phyloP scores from a whole-genome alignment of 306 rosid genomes.

The Quercus engelmannii region DNA sequence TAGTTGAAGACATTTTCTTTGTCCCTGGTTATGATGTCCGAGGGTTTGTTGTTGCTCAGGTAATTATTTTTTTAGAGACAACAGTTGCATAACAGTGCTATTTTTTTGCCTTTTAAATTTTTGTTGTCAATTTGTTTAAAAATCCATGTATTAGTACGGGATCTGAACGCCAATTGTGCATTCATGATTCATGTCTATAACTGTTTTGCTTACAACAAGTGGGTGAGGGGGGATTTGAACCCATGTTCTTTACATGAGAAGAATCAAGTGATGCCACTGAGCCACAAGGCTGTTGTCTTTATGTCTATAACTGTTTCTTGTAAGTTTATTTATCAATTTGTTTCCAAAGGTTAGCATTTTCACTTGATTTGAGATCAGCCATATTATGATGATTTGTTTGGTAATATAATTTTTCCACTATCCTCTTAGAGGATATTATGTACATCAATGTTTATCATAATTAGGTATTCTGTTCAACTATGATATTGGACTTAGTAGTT shows the following conservation, averaged over 20 bases:
- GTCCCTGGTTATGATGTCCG: constrained; percentile 78
- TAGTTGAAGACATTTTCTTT: constrained; percentile 65
- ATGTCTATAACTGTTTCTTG: too few relatives aligned
- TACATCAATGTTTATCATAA: neutral
- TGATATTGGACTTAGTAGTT: neutral
- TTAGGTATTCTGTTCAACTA: neutral
- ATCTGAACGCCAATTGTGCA: neutral
- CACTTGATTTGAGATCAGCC: neutral
- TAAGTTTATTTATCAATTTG: too few relatives aligned
- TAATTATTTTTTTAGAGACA: constrained; percentile 32
- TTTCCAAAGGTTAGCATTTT: too few relatives aligned
- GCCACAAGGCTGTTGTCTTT: too few relatives aligned
- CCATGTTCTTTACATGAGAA: too few relatives aligned
- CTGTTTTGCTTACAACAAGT: too few relatives aligned
- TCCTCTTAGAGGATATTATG: neutral
- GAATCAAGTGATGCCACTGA: too few relatives aligned
- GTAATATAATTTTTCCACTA: neutral
- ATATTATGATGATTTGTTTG: neutral
- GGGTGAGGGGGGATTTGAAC: too few relatives aligned
- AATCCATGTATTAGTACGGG: neutral
- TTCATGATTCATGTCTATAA: neutral
- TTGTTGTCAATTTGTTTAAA: neutral
- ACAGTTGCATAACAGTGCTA: neutral
- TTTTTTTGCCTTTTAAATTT: constrained; percentile 6
- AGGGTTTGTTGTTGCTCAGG: constrained; percentile 97